Percentiles rank a stretch among this genome's conserved stretches.
phyloP scores from a whole-genome alignment of 441 rosid genomes.

The Breynia disticha region DNA sequence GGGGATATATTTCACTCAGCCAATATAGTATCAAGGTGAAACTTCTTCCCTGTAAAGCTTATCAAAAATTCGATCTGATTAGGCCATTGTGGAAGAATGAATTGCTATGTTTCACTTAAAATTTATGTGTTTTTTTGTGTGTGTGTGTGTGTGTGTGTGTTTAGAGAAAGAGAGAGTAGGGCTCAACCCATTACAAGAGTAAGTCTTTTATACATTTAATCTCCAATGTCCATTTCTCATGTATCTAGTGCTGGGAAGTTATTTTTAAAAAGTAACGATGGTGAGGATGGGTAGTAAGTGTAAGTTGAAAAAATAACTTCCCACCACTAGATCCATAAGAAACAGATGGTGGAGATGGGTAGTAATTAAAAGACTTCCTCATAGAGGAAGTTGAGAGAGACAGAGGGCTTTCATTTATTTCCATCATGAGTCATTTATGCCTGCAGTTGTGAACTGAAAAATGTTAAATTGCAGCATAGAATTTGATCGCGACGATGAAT shows the following conservation, averaged over 20 bases:
- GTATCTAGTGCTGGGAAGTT: not conserved
- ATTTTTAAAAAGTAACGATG: too few species aligned
- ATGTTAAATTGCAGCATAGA: constrained; percentile 67
- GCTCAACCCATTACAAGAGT: too few species aligned
- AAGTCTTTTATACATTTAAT: too few species aligned
- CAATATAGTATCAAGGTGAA: constrained; percentile 91
- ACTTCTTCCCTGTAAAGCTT: constrained; percentile 7
- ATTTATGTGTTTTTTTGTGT: too few species aligned
- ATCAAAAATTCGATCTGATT: constrained; percentile 5
- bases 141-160: not conserved
- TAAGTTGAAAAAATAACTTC: not conserved
- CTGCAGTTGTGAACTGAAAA: constrained; percentile 3
- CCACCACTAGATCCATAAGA: too few species aligned
- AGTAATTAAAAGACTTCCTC: too few species aligned
- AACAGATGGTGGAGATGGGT: too few species aligned
- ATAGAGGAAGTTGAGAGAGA: too few species aligned
- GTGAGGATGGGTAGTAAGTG: too few species aligned
- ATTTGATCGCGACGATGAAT: constrained; percentile 92
- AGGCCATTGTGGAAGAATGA: not conserved
- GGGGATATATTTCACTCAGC: constrained; percentile 97
- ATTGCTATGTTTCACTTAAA: constrained; percentile 1
- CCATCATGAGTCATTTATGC: constrained; percentile 1
- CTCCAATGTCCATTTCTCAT: too few species aligned
- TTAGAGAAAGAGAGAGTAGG: too few species aligned
- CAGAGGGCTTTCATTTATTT: not conserved